Conservation (phyloP, 805 yeast species). For the Candida orba region DNA sequence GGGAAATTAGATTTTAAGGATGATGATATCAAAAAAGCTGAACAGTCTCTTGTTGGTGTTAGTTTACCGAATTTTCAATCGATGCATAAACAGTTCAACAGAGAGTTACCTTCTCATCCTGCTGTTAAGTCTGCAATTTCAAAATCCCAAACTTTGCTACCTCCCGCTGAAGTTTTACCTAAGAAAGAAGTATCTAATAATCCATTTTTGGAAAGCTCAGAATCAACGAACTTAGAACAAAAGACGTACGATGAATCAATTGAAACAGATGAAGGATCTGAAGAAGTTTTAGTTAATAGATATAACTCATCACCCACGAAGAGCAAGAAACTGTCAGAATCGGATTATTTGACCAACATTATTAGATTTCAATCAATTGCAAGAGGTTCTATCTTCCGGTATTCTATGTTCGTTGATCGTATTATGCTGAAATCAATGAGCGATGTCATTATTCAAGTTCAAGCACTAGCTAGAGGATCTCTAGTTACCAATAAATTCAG, state of each 20-base stretch:
- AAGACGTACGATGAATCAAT: neutral
- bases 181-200: neutral
- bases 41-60: conserved; percentile 54
- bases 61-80: conserved; percentile 72
- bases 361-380: conserved; percentile 59
- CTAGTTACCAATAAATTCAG: conserved; percentile 21
- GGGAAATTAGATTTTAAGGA: conserved; percentile 58
- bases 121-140: neutral
- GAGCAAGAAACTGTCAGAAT: conserved; percentile 13
- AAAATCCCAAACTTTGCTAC: conserved; percentile 1
- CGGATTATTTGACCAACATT: conserved; percentile 26
- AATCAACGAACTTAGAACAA: neutral
- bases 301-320: conserved; percentile 20
- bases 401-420: conserved; percentile 51
- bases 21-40: conserved; percentile 63
- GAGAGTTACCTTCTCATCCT: conserved; percentile 13
- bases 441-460: conserved; percentile 41
- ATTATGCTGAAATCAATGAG: conserved; percentile 54
- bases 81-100: conserved; percentile 37
- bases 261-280: conserved; percentile 4
- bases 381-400: conserved; percentile 63
- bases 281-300: conserved; percentile 4
- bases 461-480: conserved; percentile 46
- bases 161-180: neutral
- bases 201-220: neutral